Conservation (phyloP, 2,329 filamentous ascomycete species). For the Aspergillus luchuensis region DNA sequence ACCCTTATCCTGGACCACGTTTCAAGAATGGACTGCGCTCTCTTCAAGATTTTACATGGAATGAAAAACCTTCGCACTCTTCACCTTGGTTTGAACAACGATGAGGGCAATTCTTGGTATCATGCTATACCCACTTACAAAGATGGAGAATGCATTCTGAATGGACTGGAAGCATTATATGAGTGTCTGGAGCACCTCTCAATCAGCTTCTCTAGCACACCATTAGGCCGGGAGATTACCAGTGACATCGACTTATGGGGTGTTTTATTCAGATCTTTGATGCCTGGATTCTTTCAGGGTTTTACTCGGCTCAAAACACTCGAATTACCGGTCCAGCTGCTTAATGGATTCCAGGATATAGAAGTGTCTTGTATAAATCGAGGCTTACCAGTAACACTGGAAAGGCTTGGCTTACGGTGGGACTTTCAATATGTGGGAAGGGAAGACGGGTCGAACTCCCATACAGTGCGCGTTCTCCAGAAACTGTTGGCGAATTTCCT, state of each 20-base stretch:
- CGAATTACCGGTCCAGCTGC: not conserved
- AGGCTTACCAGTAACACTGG: too few relatives aligned
- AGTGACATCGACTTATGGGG: not conserved
- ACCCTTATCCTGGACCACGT: not conserved
- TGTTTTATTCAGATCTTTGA: not conserved
- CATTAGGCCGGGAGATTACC: rapidly evolving
- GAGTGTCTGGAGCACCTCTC: not conserved
- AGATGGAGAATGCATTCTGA: not conserved
- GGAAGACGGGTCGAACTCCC: rapidly evolving
- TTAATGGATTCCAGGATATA: not conserved
- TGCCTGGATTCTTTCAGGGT: not conserved
- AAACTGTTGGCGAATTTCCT: too few relatives aligned
- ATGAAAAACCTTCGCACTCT: not conserved
- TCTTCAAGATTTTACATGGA: not conserved
- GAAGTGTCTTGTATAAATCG: too few relatives aligned
- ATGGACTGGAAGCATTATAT: not conserved
- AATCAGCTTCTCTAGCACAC: not conserved
- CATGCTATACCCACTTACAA: too few relatives aligned
- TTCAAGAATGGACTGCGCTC: not conserved
- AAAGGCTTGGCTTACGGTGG: too few relatives aligned
- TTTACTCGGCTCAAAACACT: not conserved
- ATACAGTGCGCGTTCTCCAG: too few relatives aligned
- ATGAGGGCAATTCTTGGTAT: too few relatives aligned
- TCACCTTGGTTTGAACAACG: not conserved
- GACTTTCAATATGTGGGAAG: too few relatives aligned